A percentile compares a stretch with the other conserved stretches of the same genome.
These are phyloP conservation scores for Botryosphaeria dothidea DNA, from an alignment of 2,329 filamentous ascomycete species.

Conservation along the genomic window DNA sequence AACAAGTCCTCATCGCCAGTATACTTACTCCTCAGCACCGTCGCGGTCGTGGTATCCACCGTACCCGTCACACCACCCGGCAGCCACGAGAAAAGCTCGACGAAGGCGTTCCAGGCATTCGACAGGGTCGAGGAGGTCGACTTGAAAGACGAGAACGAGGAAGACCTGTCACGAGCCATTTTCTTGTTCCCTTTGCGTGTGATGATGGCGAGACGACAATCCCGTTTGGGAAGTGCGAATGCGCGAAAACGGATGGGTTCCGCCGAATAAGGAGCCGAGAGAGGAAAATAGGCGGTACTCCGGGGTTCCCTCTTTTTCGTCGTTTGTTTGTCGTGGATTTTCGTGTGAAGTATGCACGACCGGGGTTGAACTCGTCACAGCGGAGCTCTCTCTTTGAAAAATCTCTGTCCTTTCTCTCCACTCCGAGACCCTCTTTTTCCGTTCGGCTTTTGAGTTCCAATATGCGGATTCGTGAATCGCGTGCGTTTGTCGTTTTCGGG, in stretches of 20 bases:
- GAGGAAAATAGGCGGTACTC: neutral
- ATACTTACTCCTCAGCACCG: neutral
- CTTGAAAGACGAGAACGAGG: neutral
- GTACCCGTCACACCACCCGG: neutral
- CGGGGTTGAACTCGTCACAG: neutral
- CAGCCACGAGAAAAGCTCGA: slow-evolving; percentile 11
- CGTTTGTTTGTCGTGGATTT: neutral
- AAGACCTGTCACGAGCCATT: neutral
- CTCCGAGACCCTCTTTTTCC: neutral
- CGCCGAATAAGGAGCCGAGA: neutral
- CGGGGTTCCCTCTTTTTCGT: neutral
- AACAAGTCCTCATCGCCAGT: neutral
- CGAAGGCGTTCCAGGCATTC: neutral
- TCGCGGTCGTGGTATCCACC: neutral
- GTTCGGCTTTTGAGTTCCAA: neutral
- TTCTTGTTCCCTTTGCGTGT: neutral
- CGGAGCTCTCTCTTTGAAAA: neutral
- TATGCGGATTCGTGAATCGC: neutral
- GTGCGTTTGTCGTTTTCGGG: neutral
- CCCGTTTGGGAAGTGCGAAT: too few relatives aligned
- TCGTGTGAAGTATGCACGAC: neutral
- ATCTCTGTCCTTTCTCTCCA: neutral
- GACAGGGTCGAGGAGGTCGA: neutral
- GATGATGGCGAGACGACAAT: too few relatives aligned
- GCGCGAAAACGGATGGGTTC: too few relatives aligned